phyloP scores from a whole-genome alignment of 306 rosid genomes.

The Fragaria vesca region DNA sequence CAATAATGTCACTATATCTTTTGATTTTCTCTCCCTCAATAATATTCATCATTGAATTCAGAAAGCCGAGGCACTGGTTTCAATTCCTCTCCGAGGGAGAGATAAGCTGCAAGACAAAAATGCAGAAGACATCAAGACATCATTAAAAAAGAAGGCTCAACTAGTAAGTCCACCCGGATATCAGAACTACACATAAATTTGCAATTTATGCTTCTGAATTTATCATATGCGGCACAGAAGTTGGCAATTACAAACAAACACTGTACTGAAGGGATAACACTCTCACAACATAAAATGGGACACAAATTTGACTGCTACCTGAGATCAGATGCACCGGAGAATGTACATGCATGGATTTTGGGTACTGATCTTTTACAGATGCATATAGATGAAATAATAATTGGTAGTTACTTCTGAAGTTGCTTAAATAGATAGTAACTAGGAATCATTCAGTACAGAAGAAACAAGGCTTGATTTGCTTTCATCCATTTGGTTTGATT shows the following conservation, averaged over 20 bases:
- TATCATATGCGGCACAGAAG: background rate
- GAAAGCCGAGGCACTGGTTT: background rate
- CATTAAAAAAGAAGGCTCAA: background rate
- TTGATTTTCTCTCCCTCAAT: background rate
- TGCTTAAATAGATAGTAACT: background rate
- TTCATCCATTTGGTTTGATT: background rate
- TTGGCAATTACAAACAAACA: background rate
- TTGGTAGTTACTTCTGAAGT: background rate
- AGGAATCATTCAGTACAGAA: background rate
- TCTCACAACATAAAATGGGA: background rate
- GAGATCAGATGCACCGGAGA: background rate
- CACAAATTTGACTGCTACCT: background rate
- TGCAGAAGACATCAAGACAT: constrained; percentile 25
- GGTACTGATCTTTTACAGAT: background rate
- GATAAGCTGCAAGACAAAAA: constrained; percentile 57
- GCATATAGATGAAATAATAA: background rate
- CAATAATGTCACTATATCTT: background rate
- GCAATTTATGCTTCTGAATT: background rate
- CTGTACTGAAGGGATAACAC: background rate
- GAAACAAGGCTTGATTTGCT: background rate
- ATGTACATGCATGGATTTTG: background rate
- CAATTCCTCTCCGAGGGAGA: constrained; percentile 22
- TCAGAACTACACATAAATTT: background rate
- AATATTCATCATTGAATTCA: background rate
- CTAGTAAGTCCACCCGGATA: background rate